A percentile compares a stretch with the other conserved stretches of the same genome.
These are phyloP conservation scores for Trypanosoma caninum DNA, from an alignment of 208 protist genomes.

Conservation along the genomic window DNA sequence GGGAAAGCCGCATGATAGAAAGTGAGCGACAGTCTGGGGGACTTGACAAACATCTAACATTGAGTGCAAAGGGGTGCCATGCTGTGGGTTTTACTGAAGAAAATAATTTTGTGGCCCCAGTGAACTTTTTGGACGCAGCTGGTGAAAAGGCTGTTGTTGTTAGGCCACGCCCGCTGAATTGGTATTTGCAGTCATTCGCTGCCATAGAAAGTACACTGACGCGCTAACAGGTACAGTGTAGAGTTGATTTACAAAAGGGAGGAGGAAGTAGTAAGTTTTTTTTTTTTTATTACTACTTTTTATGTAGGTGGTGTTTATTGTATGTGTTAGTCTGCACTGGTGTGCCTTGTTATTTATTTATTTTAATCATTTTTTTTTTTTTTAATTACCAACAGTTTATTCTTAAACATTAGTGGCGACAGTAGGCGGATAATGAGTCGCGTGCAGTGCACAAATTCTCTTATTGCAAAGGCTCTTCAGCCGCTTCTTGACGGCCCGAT, in stretches of 20 bases:
- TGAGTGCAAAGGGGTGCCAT: neutral
- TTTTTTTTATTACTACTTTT: constrained; percentile 14
- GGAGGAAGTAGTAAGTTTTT: neutral
- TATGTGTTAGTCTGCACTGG: neutral
- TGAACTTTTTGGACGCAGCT: neutral
- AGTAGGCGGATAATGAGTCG: neutral
- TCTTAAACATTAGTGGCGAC: too few species aligned
- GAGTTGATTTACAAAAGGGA: neutral
- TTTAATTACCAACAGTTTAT: too few species aligned
- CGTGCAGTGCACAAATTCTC: constrained; percentile 39
- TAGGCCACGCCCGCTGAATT: constrained; percentile 18
- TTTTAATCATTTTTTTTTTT: constrained; percentile 1
- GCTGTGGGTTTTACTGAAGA: neutral
- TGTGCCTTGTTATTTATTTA: neutral
- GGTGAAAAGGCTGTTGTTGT: neutral
- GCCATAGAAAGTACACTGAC: constrained; percentile 24
- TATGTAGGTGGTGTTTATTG: neutral
- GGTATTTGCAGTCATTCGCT: constrained; percentile 25
- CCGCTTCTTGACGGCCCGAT: constrained; percentile 58
- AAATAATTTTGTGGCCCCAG: neutral
- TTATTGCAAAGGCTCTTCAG: constrained; percentile 38
- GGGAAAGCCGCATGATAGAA: neutral
- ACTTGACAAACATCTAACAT: neutral
- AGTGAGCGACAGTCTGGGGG: too few species aligned
- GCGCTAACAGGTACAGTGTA: neutral